Base-by-base conservation (phyloP, 1,284 basidiomycete species). In the Porodaedalea pini region DNA sequence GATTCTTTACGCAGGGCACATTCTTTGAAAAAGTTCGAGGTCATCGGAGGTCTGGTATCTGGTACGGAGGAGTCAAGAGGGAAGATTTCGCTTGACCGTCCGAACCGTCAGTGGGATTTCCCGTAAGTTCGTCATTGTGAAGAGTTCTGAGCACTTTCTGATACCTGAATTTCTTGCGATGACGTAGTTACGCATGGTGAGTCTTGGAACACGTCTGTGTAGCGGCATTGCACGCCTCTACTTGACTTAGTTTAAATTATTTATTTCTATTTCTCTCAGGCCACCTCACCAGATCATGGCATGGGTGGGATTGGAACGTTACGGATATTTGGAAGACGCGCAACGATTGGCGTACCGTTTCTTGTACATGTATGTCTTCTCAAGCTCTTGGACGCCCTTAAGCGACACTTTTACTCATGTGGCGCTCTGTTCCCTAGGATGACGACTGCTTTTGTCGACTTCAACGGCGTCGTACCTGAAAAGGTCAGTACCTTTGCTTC, bases 71-170 rank as follows among this genome's bases (percentile, higher is more conserved):
- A 95, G 71, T 98, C 94, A 48, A 83, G 96, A 59, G 96, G 96
- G 47, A 91, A 90, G 71, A 94, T 99, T 63, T 94, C 94, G 13
- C 78, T 98, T 54, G 92, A 97, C 68, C 80, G 96, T 48, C 97
- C 97, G n/a, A 98, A 98, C 75, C 91, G 97, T 65, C 97, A 98
- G 71, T 98, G 96, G 96, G 96, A 92, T 69, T 92, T 88, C 68
- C 89, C 89, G 80, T 92, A 73, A 63, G 86, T 81, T 32, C 52
- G 41, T 54, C 55, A 53, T 61, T 34, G 11, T 34, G 6, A 37
- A 19, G 7, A 73, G 63, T 63, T 50, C 56, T 51, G 56, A 10
- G 47, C 45, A 55, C 58, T 51, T 58, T 59, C 43, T 64, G 44
- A 25, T 64, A n/a, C n/a, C n/a, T n/a, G n/a, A n/a, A n/a, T n/a